Evolutionary conservation across 257 asterid species (phyloP).

Genomic region (Solanum corneliomulleri): DNA sequence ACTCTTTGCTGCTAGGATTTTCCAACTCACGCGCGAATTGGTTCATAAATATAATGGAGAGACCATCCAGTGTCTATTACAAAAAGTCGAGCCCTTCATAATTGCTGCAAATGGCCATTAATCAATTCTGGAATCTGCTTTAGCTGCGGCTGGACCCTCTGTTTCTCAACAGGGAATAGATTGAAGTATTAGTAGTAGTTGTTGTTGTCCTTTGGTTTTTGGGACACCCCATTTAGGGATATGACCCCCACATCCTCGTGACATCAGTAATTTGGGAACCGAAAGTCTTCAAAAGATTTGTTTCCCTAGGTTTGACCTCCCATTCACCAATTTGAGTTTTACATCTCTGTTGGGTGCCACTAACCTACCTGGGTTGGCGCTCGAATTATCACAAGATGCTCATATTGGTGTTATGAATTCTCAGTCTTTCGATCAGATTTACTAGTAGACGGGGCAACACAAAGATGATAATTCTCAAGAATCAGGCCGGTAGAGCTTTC

Average conservation of each 20-base stretch:
- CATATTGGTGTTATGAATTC: constrained; percentile 41
- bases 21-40: constrained; percentile 61
- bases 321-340: constrained; percentile 35
- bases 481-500: constrained; percentile 25
- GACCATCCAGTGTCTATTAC: constrained; percentile 69
- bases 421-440: constrained; percentile 47
- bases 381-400: constrained; percentile 63
- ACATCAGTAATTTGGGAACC: constrained; percentile 8
- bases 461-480: constrained; percentile 38
- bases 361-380: constrained; percentile 52
- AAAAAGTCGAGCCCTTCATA: constrained; percentile 64
- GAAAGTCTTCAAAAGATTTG: constrained; percentile 43
- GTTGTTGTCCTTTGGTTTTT: constrained; percentile 5
- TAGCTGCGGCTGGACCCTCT: constrained; percentile 38
- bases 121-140: constrained; percentile 59
- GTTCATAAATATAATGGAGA: constrained; percentile 78
- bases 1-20: constrained; percentile 64
- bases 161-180: constrained; percentile 23
- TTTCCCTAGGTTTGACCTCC: constrained; percentile 45
- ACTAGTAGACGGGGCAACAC: constrained; percentile 40
- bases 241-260: constrained; percentile 30
- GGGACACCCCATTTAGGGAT: constrained; percentile 27
- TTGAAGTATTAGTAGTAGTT: constrained; percentile 14
- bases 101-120: constrained; percentile 70
- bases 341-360: constrained; percentile 41